Evolutionary conservation across 208 protist species (phyloP), one percentile per base, ranked within the genome.

Genomic region (Crithidia acanthocephali): DNA sequence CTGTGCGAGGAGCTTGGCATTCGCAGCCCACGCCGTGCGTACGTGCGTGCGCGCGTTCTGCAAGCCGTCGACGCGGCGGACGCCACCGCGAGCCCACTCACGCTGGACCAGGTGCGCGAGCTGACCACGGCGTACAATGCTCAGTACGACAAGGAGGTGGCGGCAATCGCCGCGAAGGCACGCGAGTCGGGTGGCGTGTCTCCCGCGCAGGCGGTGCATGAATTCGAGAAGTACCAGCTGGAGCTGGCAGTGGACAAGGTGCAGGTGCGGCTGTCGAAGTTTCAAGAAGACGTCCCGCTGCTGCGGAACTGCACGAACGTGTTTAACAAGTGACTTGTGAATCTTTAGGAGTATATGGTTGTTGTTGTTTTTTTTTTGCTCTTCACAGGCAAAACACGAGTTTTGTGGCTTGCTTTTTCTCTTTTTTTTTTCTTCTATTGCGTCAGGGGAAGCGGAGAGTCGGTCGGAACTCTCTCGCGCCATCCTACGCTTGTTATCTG

Each of bases 1-100:
- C 51, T 79, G 42, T 80, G 80, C 27, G 72, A 79, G 20, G 61
- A 74, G 44, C 72, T 85, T 33, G 71, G 76, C 35, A 81, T 85
- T 47, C 61, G 66, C 63, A 86, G 81, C n/a, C 67, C 81, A 8
- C 81, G 81, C 7, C 68, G 72, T 33, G 81, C 68, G 27, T 86
- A 80, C 55, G 76, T 86, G 16, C 63, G 77, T 13, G 33, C 52
- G 0, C 64, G 59, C 27, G 72, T 86, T 5, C 59, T 81, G 32
- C 62, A 57, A 5, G 27, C 76, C 10, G 40, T 79, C 28, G 68
- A 83, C 37, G 44, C 48, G 13, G 56, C 72, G n/a, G 59, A 30
- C n/a, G 55, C 48, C 32, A 52, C 72, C 2, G 35, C 48, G 6
- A 20, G 53, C 30, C 57, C 68, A 16, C 57, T 59, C 57, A 61